phyloP scores from a whole-genome alignment of 805 yeast species.

The Spathaspora sp. region DNA sequence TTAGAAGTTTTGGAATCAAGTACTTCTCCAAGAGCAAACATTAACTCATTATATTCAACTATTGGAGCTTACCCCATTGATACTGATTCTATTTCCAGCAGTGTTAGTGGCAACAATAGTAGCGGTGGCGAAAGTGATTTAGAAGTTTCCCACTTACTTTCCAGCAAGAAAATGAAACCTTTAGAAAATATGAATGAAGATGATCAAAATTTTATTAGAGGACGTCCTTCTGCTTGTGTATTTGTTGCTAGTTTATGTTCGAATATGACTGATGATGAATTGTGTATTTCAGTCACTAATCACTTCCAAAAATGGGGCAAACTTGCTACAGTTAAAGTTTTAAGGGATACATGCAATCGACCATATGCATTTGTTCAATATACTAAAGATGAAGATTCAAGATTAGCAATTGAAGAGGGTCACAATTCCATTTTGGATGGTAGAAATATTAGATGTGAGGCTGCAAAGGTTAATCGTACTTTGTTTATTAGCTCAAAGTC shows the following conservation, averaged over 20 bases:
- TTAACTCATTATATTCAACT: conserved; percentile 8
- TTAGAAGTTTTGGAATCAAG: conserved; percentile 2
- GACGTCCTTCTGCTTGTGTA: conserved; percentile 81
- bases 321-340: conserved; percentile 70
- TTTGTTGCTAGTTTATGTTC: conserved; percentile 83
- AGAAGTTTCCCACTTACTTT: not conserved
- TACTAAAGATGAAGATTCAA: conserved; percentile 64
- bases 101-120: not conserved
- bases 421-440: conserved; percentile 70
- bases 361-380: conserved; percentile 95
- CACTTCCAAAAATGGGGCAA: conserved; percentile 73
- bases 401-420: conserved; percentile 61
- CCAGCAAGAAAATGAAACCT: not conserved
- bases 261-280: conserved; percentile 61
- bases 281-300: conserved; percentile 62
- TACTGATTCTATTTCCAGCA: conserved; percentile 4
- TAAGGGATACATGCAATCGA: conserved; percentile 73
- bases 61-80: not conserved
- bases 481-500: conserved; percentile 49
- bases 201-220: conserved; percentile 21
- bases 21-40: conserved; percentile 2
- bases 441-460: conserved; percentile 79
- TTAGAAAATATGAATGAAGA: not conserved
- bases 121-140: not conserved
- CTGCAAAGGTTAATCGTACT: conserved; percentile 88